These are phyloP conservation scores for Marasmius sp. DNA, from an alignment of 1,284 basidiomycete genomes.

Conservation along the genomic window DNA sequence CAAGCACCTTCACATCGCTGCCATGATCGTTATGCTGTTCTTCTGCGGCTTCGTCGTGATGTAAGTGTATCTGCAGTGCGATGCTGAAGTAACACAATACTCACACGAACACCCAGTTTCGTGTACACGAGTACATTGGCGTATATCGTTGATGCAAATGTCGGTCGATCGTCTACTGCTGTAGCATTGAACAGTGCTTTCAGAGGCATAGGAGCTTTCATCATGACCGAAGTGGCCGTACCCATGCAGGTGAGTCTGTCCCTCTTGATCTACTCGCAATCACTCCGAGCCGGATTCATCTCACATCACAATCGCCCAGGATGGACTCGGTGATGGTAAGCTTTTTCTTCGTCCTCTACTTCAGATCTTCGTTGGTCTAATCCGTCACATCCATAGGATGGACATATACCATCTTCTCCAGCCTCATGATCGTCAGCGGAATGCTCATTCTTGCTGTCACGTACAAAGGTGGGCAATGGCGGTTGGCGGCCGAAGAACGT, in stretches of 20 bases:
- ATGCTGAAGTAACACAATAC: constrained; percentile 7
- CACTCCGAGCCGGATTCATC: background rate
- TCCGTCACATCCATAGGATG: constrained; percentile 45
- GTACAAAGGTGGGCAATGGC: constrained; percentile 45
- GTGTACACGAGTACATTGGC: constrained; percentile 72
- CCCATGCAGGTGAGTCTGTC: constrained; percentile 54
- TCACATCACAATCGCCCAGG: constrained; percentile 20
- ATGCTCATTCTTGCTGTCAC: constrained; percentile 54
- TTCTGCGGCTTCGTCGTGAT: constrained; percentile 69
- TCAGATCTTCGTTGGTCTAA: background rate
- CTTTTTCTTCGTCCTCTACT: background rate
- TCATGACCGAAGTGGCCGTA: constrained; percentile 68
- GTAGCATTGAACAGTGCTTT: constrained; percentile 72
- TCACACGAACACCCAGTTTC: constrained; percentile 44
- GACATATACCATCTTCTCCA: constrained; percentile 73
- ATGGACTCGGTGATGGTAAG: constrained; percentile 41
- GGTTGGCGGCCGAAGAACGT: constrained; percentile 34
- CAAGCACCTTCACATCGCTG: constrained; percentile 61
- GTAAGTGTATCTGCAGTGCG: constrained; percentile 36
- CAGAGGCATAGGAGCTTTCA: constrained; percentile 68
- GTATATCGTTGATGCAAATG: constrained; percentile 78
- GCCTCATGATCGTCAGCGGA: constrained; percentile 53
- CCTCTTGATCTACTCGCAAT: background rate
- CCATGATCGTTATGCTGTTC: constrained; percentile 63
- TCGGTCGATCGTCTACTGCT: constrained; percentile 69